phyloP scores from a whole-genome alignment of 2,329 filamentous ascomycete species.

The Sarocladiaceae sp. region DNA sequence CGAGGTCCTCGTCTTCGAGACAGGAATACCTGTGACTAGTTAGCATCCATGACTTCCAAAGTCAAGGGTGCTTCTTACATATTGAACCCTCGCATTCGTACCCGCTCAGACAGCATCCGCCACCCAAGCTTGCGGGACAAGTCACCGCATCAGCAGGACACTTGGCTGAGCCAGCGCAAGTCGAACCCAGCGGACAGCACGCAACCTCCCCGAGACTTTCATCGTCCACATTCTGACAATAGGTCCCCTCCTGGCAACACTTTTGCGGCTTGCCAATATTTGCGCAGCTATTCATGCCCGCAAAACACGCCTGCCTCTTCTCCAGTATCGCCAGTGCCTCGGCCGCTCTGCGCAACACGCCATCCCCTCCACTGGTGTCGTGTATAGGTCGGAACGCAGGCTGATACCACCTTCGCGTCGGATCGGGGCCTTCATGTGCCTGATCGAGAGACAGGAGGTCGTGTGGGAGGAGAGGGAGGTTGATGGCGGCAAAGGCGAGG shows the following conservation, averaged over 20 bases:
- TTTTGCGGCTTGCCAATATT: slow-evolving; percentile 60
- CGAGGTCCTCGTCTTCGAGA: slow-evolving; percentile 15
- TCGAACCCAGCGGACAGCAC: slow-evolving; percentile 63
- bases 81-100: slow-evolving; percentile 64
- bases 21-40: slow-evolving; percentile 26
- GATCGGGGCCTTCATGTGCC: slow-evolving; percentile 19
- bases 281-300: slow-evolving; percentile 58
- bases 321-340: slow-evolving; percentile 42
- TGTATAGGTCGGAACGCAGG: slow-evolving; percentile 44
- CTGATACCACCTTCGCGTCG: not conserved
- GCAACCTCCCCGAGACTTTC: slow-evolving; percentile 61
- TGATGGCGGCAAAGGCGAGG: slow-evolving; percentile 40
- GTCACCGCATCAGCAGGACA: slow-evolving; percentile 58
- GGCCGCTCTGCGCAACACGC: slow-evolving; percentile 35
- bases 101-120: slow-evolving; percentile 70
- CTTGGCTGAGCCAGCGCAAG: slow-evolving; percentile 59
- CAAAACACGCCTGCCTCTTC: slow-evolving; percentile 61
- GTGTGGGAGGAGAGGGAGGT: slow-evolving; percentile 18
- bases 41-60: too few species aligned
- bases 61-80: too few species aligned
- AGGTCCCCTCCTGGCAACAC: slow-evolving; percentile 63
- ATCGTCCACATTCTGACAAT: slow-evolving; percentile 59
- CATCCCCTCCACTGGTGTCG: slow-evolving; percentile 17
- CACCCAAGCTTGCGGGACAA: slow-evolving; percentile 59
- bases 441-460: slow-evolving; percentile 23